Conservation (phyloP, 495 filamentous ascomycete genomes). For the Penicillium cosmopolitanum region DNA sequence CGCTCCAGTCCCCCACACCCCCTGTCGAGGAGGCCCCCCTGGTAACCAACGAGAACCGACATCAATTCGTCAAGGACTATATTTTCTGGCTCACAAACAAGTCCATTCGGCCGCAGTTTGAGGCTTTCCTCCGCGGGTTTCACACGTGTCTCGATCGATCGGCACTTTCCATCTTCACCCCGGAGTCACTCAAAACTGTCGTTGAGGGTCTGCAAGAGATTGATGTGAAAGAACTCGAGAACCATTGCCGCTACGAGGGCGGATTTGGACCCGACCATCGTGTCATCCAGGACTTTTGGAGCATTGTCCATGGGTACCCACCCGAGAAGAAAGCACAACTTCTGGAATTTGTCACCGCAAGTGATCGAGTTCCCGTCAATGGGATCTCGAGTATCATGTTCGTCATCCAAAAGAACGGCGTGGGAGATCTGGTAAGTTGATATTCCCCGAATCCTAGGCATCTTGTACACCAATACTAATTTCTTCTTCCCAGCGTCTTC, state of each 20-base stretch:
- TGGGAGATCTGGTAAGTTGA: constrained; percentile 55
- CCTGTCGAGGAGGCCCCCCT: constrained; percentile 41
- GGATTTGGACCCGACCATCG: constrained; percentile 71
- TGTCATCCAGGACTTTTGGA: constrained; percentile 82
- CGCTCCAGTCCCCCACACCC: constrained; percentile 28
- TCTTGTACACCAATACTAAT: constrained; percentile 12
- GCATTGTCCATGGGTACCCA: constrained; percentile 67
- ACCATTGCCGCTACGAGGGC: constrained; percentile 71
- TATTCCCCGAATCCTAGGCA: neutral
- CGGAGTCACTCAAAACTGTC: constrained; percentile 69
- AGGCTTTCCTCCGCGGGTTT: constrained; percentile 84
- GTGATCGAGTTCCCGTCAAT: constrained; percentile 84
- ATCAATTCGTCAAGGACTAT: constrained; percentile 83
- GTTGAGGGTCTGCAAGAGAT: constrained; percentile 84
- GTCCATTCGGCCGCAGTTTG: constrained; percentile 75
- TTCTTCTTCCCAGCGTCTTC: constrained; percentile 57
- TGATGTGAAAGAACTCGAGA: constrained; percentile 69
- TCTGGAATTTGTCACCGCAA: constrained; percentile 93
- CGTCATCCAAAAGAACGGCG: constrained; percentile 77
- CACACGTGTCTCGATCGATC: constrained; percentile 70
- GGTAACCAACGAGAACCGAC: constrained; percentile 78
- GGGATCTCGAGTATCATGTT: constrained; percentile 81
- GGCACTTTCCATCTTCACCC: constrained; percentile 71
- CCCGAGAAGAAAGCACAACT: constrained; percentile 68
- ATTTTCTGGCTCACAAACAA: constrained; percentile 81